phyloP scores from a whole-genome alignment of 208 protist genomes.

The Leptomonas seymouri region DNA sequence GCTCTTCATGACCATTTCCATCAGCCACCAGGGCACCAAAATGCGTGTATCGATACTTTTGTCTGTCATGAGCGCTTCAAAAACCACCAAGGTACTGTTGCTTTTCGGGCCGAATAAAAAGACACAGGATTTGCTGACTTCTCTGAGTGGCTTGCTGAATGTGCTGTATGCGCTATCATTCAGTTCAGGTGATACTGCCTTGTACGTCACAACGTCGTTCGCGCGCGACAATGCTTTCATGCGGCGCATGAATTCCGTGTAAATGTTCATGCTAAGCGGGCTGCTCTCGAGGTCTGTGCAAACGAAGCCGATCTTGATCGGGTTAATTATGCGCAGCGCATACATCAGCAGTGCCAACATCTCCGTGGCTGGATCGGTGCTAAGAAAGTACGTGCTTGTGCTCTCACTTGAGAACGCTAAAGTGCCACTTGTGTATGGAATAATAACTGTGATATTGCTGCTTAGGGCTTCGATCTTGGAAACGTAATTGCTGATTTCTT shows the following conservation, averaged over 20 bases:
- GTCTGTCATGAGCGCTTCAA: neutral
- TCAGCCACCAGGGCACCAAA: slow-evolving; percentile 26
- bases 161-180: neutral
- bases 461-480: neutral
- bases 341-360: slow-evolving; percentile 30
- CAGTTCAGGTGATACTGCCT: neutral
- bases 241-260: slow-evolving; percentile 7
- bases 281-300: neutral
- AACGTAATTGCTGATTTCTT: neutral
- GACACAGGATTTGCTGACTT: neutral
- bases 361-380: slow-evolving; percentile 24
- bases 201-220: neutral
- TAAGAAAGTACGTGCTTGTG: slow-evolving; percentile 18
- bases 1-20: neutral
- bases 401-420: neutral
- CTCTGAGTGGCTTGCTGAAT: neutral
- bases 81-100: neutral
- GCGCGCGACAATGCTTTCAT: neutral
- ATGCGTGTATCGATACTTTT: neutral
- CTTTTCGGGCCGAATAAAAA: slow-evolving; percentile 14
- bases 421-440: slow-evolving; percentile 8
- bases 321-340: slow-evolving; percentile 1
- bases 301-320: slow-evolving; percentile 21
- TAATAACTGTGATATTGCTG: slow-evolving; percentile 2
- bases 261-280: neutral